Percentiles rank a stretch among this genome's conserved stretches.
Conservation (phyloP, 2,329 filamentous ascomycete species). For the Scytalidium sp. region DNA sequence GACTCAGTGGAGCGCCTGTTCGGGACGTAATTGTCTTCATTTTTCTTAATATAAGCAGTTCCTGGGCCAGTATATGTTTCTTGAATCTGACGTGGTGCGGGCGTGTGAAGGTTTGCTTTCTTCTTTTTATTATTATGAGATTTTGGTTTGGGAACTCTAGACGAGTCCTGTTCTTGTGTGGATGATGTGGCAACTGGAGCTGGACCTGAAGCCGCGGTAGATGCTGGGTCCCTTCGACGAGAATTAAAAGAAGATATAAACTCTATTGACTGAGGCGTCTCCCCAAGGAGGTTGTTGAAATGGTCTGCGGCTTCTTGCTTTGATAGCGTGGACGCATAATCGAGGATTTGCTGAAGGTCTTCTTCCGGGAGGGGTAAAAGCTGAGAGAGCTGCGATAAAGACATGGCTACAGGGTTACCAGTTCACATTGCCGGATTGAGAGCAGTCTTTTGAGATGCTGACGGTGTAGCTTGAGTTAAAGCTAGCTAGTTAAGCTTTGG, state of each 20-base stretch:
- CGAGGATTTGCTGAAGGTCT: slow-evolving; percentile 78
- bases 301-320: slow-evolving; percentile 78
- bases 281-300: slow-evolving; percentile 83
- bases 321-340: slow-evolving; percentile 75
- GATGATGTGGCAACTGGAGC: slow-evolving; percentile 7
- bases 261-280: slow-evolving; percentile 71
- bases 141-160: slow-evolving; percentile 44
- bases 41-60: slow-evolving; percentile 71
- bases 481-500: not conserved
- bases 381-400: slow-evolving; percentile 68
- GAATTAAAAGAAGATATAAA: slow-evolving; percentile 76
- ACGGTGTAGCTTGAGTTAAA: not conserved
- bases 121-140: slow-evolving; percentile 52
- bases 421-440: not conserved
- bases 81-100: slow-evolving; percentile 59
- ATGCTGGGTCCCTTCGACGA: slow-evolving; percentile 44
- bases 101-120: slow-evolving; percentile 60
- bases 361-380: slow-evolving; percentile 83
- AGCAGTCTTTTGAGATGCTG: not conserved
- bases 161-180: slow-evolving; percentile 2
- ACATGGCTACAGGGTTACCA: slow-evolving; percentile 18
- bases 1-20: slow-evolving; percentile 32
- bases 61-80: slow-evolving; percentile 59
- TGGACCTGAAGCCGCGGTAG: slow-evolving; percentile 8
- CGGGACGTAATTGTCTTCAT: slow-evolving; percentile 69